Percentiles rank a stretch among this genome's conserved stretches.
Evolutionary conservation across 2,329 filamentous ascomycete species (phyloP).

Genomic region (Colletotrichum australisinense): DNA sequence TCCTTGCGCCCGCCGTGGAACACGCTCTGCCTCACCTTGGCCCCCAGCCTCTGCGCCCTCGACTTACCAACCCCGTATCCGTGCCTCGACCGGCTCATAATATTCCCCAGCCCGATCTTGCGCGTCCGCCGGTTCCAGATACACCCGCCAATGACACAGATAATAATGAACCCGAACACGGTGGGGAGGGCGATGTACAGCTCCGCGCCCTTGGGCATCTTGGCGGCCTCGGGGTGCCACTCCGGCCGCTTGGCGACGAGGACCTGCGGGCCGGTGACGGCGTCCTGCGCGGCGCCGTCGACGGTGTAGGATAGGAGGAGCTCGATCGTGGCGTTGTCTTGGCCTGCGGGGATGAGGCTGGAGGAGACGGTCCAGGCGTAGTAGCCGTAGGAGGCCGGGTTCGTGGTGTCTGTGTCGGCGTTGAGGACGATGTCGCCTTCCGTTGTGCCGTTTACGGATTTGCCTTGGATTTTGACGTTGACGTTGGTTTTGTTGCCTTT

Average conservation of each 20-base stretch:
- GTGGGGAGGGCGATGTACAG: conserved; percentile 65
- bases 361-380: conserved; percentile 42
- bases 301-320: conserved; percentile 45
- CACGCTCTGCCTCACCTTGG: conserved; percentile 43
- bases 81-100: conserved; percentile 59
- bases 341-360: conserved; percentile 39
- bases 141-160: conserved; percentile 65
- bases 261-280: conserved; percentile 54
- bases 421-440: conserved; percentile 37
- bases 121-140: conserved; percentile 65
- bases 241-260: conserved; percentile 51
- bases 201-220: conserved; percentile 50
- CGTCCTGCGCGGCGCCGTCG: conserved; percentile 46
- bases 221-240: conserved; percentile 44
- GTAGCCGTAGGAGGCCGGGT: conserved; percentile 44
- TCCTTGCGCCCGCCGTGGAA: conserved; percentile 39
- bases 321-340: conserved; percentile 44
- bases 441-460: conserved; percentile 53
- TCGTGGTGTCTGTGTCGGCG: conserved; percentile 23
- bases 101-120: conserved; percentile 60
- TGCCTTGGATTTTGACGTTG: conserved; percentile 47
- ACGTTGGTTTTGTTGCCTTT: conserved; percentile 49
- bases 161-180: conserved; percentile 57
- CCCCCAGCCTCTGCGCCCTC: conserved; percentile 49
- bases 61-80: conserved; percentile 57